These are phyloP conservation scores for Colletotrichum sp. DNA, from an alignment of 2,329 filamentous ascomycete genomes.

Conservation along the genomic window DNA sequence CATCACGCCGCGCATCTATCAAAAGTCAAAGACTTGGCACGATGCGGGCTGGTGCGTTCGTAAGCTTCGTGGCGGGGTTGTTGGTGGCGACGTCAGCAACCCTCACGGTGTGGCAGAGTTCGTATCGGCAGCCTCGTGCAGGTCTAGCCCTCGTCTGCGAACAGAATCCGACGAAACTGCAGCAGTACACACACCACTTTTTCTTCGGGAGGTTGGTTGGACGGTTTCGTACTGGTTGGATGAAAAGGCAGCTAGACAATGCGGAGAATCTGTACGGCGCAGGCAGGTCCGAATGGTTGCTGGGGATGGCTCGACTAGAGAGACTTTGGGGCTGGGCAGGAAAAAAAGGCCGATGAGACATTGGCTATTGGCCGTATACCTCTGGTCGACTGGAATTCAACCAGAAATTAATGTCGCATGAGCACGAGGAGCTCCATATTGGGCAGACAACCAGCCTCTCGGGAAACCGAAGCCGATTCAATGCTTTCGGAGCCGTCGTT, in stretches of 20 bases:
- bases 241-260: neutral
- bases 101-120: neutral
- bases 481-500: neutral
- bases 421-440: neutral
- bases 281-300: neutral
- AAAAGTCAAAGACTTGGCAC: neutral
- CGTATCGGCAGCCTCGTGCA: neutral
- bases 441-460: neutral
- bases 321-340: neutral
- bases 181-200: neutral
- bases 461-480: neutral
- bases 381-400: neutral
- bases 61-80: slow-evolving; percentile 1
- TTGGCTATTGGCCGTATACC: neutral
- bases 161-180: neutral
- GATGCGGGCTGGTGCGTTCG: neutral
- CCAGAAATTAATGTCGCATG: neutral
- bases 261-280: neutral
- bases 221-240: neutral
- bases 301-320: neutral
- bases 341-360: neutral
- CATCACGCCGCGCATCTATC: neutral
- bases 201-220: neutral
- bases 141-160: neutral
- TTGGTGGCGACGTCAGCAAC: neutral